These are phyloP conservation scores for Calonectria multiphialidica DNA, from an alignment of 2,329 filamentous ascomycete species.

Conservation along the genomic window DNA sequence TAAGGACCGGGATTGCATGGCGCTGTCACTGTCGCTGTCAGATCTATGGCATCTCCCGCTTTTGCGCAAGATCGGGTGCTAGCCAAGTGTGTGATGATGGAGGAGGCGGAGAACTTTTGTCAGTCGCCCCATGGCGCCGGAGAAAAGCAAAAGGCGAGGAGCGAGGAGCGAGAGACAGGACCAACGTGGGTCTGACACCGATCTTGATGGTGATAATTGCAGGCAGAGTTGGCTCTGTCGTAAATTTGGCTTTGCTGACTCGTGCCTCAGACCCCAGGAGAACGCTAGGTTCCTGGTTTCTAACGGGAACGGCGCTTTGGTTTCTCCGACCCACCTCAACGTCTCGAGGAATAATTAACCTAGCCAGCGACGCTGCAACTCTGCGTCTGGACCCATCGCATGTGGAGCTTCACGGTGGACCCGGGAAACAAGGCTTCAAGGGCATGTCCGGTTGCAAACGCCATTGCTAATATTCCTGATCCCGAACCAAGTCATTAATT, in stretches of 20 bases:
- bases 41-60: constrained; percentile 36
- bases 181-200: not conserved
- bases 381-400: constrained; percentile 4
- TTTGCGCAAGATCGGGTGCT: constrained; percentile 22
- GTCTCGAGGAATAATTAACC: constrained; percentile 8
- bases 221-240: not conserved
- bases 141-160: not conserved
- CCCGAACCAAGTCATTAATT: not conserved
- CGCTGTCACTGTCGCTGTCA: constrained; percentile 15
- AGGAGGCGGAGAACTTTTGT: constrained; percentile 12
- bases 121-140: not conserved
- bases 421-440: constrained; percentile 4
- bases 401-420: not conserved
- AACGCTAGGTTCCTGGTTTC: constrained; percentile 9
- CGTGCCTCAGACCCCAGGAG: not conserved
- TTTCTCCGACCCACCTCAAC: constrained; percentile 22
- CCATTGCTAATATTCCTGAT: constrained; percentile 1
- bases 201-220: constrained; percentile 1
- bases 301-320: constrained; percentile 22
- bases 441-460: constrained; percentile 2
- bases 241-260: constrained; percentile 15
- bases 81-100: not conserved
- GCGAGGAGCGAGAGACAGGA: too few relatives aligned
- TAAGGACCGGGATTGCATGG: not conserved
- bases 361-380: not conserved